A percentile compares a stretch with the other conserved stretches of the same genome.
Conservation (phyloP, 768 basidiomycete species). For the Tylopilus vinaceipallidus region DNA sequence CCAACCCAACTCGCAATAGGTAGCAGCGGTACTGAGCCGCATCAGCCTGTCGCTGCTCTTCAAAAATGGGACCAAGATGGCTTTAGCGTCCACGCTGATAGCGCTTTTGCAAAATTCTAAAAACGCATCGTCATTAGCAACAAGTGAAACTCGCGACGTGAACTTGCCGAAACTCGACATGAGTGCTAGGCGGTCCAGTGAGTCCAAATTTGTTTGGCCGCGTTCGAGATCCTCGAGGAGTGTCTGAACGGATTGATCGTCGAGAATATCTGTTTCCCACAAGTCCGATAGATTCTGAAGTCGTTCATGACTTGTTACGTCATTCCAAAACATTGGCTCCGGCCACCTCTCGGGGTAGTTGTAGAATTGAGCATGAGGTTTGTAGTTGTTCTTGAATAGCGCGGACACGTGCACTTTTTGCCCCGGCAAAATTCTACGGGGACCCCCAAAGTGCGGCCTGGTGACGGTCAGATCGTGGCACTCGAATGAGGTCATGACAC, state of each 20-base stretch:
- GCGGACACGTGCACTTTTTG: slow-evolving; percentile 34
- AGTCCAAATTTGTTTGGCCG: slow-evolving; percentile 17
- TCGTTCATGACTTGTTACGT: slow-evolving; percentile 17
- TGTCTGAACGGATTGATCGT: slow-evolving; percentile 14
- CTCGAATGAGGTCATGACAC: no score
- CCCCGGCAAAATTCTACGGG: slow-evolving; percentile 27
- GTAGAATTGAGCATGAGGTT: slow-evolving; percentile 22
- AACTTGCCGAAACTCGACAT: slow-evolving; percentile 30
- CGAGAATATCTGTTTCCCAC: slow-evolving; percentile 34
- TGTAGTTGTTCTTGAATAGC: slow-evolving; percentile 31
- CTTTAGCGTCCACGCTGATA: slow-evolving; percentile 1
- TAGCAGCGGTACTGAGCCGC: slow-evolving; percentile 25
- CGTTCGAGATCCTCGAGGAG: slow-evolving; percentile 20
- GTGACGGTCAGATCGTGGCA: slow-evolving; percentile 14
- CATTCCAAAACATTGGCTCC: slow-evolving; percentile 32
- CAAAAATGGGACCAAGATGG: slow-evolving; percentile 15
- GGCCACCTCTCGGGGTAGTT: slow-evolving; percentile 25
- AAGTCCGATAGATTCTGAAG: slow-evolving; percentile 16
- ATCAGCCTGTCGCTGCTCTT: slow-evolving; percentile 14
- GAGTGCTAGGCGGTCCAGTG: slow-evolving; percentile 28
- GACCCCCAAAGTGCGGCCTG: slow-evolving; percentile 30
- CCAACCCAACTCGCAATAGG: slow-evolving; percentile 27
- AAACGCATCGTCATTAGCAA: background rate
- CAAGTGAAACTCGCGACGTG: background rate
- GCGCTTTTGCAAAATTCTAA: slow-evolving; percentile 18